Evolutionary conservation across 2,329 filamentous ascomycete genomes (phyloP), one percentile per base, ranked within the genome.

Genomic region (Sordariomycetes sp.): DNA sequence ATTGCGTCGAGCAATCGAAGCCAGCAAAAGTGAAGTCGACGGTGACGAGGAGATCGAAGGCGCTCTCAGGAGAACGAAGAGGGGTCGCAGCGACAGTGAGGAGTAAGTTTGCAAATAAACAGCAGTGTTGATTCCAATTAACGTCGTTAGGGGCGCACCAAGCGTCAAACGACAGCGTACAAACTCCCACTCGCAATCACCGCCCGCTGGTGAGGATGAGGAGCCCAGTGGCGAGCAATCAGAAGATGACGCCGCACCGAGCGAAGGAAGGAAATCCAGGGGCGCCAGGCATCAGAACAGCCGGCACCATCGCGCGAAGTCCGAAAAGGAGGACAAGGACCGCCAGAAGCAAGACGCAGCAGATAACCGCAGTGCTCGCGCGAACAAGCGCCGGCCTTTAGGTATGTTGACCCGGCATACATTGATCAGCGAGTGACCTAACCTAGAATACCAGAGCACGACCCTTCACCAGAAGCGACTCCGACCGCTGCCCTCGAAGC

Each of bases 31-130:
- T 10, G 65, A 66, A 9, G 57, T 68, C 21, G 52, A 55, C 11
- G 27, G 41, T 10, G 77, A 81, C 23, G n/a, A n/a, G n/a, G n/a
- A n/a, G n/a, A n/a, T n/a, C n/a, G n/a, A n/a, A n/a, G 68, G 69
- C 34, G 64, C 64, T 25, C 70, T 63, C 2, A 72, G 82, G 43
- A 77, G 84, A 50, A 71, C 76, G 17, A 98, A 98, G 63, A 72
- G 92, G 49, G 81, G 79, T 41, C 76, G 90, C 41, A 94, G 92
- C 49, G 86, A 92, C 40, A 94, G 86, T 51, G 87, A 95, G 72
- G 86, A 94, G 90, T 96, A 70, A 60, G 86, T 76, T 20, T 18
- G 19, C 24, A 17, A n/a, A 28, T 11, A 8, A n/a, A 8, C 8
- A 16, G 18, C 8, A 34, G n/a, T 31, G 24, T 30, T 37, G 34